These are phyloP conservation scores for Xenoacremonium recifei DNA, from an alignment of 2,329 filamentous ascomycete genomes.

Conservation along the genomic window DNA sequence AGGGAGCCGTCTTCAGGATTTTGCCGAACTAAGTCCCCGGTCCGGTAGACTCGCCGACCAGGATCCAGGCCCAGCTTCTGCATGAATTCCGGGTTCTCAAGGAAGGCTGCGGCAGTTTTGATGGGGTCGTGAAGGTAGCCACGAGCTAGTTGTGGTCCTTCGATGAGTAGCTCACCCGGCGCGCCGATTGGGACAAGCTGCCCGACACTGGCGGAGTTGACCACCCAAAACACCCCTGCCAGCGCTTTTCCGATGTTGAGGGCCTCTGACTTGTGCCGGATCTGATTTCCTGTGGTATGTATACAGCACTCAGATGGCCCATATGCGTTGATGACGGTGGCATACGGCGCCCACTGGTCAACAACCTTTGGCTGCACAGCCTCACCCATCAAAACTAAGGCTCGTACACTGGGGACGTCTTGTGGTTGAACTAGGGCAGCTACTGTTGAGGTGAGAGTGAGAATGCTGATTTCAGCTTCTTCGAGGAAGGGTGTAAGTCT, in stretches of 20 bases:
- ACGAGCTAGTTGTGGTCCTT: conserved; percentile 45
- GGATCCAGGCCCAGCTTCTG: neutral
- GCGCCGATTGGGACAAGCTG: conserved; percentile 2
- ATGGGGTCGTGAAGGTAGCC: conserved; percentile 43
- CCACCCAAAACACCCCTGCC: conserved; percentile 1
- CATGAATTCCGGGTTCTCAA: conserved; percentile 6
- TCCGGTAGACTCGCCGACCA: conserved; percentile 1
- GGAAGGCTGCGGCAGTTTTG: conserved; percentile 6
- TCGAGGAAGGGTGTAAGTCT: conserved; percentile 1
- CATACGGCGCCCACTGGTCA: neutral
- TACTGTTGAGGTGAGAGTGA: conserved; percentile 5
- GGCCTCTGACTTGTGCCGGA: conserved; percentile 2
- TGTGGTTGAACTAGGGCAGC: neutral
- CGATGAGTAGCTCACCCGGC: conserved; percentile 26
- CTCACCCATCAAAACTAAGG: conserved; percentile 1
- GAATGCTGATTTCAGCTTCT: neutral
- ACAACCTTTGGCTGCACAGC: conserved; percentile 3
- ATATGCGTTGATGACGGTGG: conserved; percentile 1
- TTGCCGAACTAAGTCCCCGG: conserved; percentile 8
- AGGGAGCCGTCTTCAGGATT: conserved; percentile 2
- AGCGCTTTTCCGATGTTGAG: conserved; percentile 1
- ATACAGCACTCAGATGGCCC: conserved; percentile 6
- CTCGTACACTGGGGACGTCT: neutral
- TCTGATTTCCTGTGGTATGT: neutral
- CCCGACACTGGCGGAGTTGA: neutral